Base-by-base conservation (phyloP, 768 basidiomycete genomes). In the Leucocoprinus birnbaumii region DNA sequence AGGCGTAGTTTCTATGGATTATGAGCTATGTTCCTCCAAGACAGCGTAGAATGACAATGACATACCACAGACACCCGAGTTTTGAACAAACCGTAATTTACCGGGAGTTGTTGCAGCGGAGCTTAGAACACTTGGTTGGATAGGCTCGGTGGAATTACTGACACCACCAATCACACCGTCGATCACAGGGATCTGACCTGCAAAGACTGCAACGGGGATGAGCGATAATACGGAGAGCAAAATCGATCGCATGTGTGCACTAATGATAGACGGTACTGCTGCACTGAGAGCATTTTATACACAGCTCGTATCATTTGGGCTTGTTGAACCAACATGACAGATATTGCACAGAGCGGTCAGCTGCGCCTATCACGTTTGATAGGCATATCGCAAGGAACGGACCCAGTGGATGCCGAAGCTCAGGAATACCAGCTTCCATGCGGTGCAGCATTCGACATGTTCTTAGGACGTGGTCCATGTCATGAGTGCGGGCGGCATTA, bases 1-100 rank as follows among this genome's bases (percentile, higher is more conserved):
- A 16, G 76, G 73, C 0, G 83, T 84, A 1, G 81, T 85, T 68
- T 86, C 85, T 78, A 24, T 11, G 14, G 11, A 11, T 24, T 10
- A 18, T 47, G 16, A 53, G 26, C 43, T 48, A 14, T 6, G 37
- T 46, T 8, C 24, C n/a, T 34, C 51, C n/a, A n/a, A n/a, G n/a
- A n/a, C n/a, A 38, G 52, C 11, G 37, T 43, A 35, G 37, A 44
- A 31, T 31, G 40, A 46, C 21, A 4, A 16, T 3, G n/a, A 57
- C 65, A 42, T 58, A 81, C 81, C 81, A 65, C 85, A 86, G 31
- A 86, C 65, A 9, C 83, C 82, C 5, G 83, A 83, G 59, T 86
- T 85, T 61, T 85, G 80, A 1, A 75, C 73, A 13, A 81, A 72
- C 4, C 84, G 78, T 27, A 85, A 72, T 58, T 76, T 71, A 24